Evolutionary conservation across 2,329 filamentous ascomycete species (phyloP).

Genomic region (Waltergamsia citrina): DNA sequence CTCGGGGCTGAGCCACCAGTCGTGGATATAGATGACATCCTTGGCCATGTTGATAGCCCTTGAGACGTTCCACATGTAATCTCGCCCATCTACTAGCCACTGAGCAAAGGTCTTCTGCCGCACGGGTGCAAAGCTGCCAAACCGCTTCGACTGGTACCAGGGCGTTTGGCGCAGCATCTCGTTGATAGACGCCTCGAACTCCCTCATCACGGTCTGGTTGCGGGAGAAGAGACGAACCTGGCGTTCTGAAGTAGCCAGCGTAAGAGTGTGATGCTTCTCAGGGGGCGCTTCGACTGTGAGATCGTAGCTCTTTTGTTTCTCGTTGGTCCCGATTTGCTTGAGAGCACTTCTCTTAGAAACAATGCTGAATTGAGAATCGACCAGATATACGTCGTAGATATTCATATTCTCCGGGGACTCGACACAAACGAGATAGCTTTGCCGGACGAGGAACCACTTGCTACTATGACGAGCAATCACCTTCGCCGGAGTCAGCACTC

Average conservation of each 20-base stretch:
- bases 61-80: conserved; percentile 99
- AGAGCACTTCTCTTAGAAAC: conserved; percentile 59
- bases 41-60: conserved; percentile 93
- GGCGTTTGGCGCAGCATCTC: conserved; percentile 76
- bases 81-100: conserved; percentile 92
- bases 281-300: conserved; percentile 24
- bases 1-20: conserved; percentile 98
- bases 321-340: conserved; percentile 44
- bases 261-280: conserved; percentile 71
- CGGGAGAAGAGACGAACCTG: conserved; percentile 85
- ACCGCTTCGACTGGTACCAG: conserved; percentile 78
- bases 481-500: conserved; percentile 67
- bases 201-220: conserved; percentile 78
- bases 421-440: conserved; percentile 97
- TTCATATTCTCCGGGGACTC: conserved; percentile 98
- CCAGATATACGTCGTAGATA: conserved; percentile 96
- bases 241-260: conserved; percentile 83
- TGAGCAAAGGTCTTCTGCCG: conserved; percentile 81
- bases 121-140: conserved; percentile 88
- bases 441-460: conserved; percentile 96
- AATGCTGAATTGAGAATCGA: conserved; percentile 79
- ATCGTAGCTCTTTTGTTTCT: conserved; percentile 43
- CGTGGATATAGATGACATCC: conserved; percentile 97
- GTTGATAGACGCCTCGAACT: conserved; percentile 88
- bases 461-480: conserved; percentile 76